Conservation (phyloP, 2,329 filamentous ascomycete species). For the Coniochaeta ligniaria region DNA sequence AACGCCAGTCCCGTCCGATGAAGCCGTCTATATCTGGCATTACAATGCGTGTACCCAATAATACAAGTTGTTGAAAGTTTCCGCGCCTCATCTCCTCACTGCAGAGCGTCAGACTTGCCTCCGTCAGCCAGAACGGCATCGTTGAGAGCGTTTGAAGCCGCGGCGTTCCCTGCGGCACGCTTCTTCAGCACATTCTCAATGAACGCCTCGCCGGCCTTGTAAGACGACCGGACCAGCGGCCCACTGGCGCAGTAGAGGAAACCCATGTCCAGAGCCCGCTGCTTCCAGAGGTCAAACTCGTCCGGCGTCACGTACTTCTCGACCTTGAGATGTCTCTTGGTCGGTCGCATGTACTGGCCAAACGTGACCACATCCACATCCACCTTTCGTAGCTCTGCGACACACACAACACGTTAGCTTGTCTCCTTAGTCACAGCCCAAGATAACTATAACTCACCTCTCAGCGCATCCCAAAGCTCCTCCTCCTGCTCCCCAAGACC, state of each 20-base stretch:
- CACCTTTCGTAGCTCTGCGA: slow-evolving; percentile 66
- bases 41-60: slow-evolving; percentile 1
- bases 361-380: slow-evolving; percentile 95
- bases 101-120: slow-evolving; percentile 3
- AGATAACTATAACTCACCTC: slow-evolving; percentile 38
- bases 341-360: slow-evolving; percentile 99
- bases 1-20: neutral
- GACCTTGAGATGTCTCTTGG: slow-evolving; percentile 95
- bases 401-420: neutral
- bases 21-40: neutral
- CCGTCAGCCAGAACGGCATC: slow-evolving; percentile 30
- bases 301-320: slow-evolving; percentile 91
- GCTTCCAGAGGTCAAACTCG: slow-evolving; percentile 85
- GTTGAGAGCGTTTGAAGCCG: slow-evolving; percentile 24
- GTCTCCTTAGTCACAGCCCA: neutral
- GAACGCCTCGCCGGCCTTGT: slow-evolving; percentile 97
- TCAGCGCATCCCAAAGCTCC: slow-evolving; percentile 72
- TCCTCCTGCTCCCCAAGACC: slow-evolving; percentile 88
- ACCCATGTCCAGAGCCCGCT: slow-evolving; percentile 85
- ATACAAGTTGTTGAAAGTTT: neutral
- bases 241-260: slow-evolving; percentile 96
- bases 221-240: slow-evolving; percentile 86
- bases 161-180: slow-evolving; percentile 44
- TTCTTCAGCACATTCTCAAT: slow-evolving; percentile 97
- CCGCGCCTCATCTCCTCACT: neutral